phyloP scores from a whole-genome alignment of 257 asterid species.

The Mitragyna speciosa region DNA sequence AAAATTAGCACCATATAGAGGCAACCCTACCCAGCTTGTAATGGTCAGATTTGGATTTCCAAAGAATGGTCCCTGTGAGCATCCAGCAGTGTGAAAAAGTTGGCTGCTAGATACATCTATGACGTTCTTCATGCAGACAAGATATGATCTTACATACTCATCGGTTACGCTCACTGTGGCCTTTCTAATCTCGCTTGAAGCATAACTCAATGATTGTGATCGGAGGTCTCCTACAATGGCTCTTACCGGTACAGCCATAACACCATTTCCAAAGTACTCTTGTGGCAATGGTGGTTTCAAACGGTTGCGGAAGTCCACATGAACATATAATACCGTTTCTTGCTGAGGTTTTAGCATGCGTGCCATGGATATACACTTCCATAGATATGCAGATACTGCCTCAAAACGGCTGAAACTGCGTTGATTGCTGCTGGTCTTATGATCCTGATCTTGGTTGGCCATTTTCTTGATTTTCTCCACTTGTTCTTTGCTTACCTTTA shows the following conservation, averaged over 20 bases:
- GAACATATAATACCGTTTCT: slow-evolving; percentile 11
- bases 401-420: slow-evolving; percentile 19
- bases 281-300: slow-evolving; percentile 26
- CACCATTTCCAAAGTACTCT: slow-evolving; percentile 30
- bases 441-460: slow-evolving; percentile 11
- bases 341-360: slow-evolving; percentile 21
- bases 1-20: slow-evolving; percentile 17
- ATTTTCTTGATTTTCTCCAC: slow-evolving; percentile 10
- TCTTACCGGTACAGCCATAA: slow-evolving; percentile 5
- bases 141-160: slow-evolving; percentile 23
- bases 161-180: slow-evolving; percentile 9
- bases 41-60: slow-evolving; percentile 30
- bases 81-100: slow-evolving; percentile 15
- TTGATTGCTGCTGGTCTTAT: too few relatives aligned
- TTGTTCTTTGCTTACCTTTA: slow-evolving; percentile 23
- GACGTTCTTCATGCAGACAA: slow-evolving; percentile 5
- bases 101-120: slow-evolving; percentile 14
- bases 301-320: slow-evolving; percentile 12
- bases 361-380: slow-evolving; percentile 31
- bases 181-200: slow-evolving; percentile 19
- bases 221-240: slow-evolving; percentile 17
- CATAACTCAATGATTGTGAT: slow-evolving; percentile 14
- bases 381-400: slow-evolving; percentile 26
- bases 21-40: slow-evolving; percentile 30
- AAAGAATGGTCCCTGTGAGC: slow-evolving; percentile 17